These are phyloP conservation scores for Urtica urens DNA, from an alignment of 306 rosid genomes.

Conservation along the genomic window DNA sequence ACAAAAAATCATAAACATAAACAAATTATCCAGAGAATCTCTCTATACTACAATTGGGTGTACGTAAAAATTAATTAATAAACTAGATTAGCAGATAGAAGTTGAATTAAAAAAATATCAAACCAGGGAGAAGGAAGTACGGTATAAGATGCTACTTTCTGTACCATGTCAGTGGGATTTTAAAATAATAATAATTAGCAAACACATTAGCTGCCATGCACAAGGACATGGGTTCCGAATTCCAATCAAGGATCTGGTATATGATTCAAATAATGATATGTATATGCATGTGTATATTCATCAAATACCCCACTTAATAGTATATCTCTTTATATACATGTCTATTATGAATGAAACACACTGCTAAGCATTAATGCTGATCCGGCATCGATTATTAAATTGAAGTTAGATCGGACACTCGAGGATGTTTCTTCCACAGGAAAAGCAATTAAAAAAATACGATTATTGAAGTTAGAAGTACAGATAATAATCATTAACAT, in stretches of 20 bases:
- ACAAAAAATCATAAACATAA: conserved; percentile 1
- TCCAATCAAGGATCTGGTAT: conserved; percentile 17
- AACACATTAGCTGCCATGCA: not conserved
- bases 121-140: not conserved
- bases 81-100: not conserved
- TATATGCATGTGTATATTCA: no score
- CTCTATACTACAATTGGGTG: no score
- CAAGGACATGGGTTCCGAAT: conserved; percentile 6
- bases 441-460: no score
- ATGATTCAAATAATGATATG: not conserved
- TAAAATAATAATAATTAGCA: not conserved
- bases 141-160: conserved; percentile 9
- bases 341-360: no score
- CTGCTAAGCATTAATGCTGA: no score
- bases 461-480: no score
- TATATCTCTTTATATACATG: no score
- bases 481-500: no score
- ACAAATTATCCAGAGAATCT: not conserved
- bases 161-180: conserved; percentile 1
- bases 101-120: not conserved
- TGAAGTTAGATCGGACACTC: no score
- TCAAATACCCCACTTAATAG: no score
- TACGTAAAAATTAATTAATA: not conserved
- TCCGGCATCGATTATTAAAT: no score
- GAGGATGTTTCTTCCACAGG: no score